Evolutionary conservation across 805 yeast species (phyloP).

Genomic region (Kazachstania viticola): DNA sequence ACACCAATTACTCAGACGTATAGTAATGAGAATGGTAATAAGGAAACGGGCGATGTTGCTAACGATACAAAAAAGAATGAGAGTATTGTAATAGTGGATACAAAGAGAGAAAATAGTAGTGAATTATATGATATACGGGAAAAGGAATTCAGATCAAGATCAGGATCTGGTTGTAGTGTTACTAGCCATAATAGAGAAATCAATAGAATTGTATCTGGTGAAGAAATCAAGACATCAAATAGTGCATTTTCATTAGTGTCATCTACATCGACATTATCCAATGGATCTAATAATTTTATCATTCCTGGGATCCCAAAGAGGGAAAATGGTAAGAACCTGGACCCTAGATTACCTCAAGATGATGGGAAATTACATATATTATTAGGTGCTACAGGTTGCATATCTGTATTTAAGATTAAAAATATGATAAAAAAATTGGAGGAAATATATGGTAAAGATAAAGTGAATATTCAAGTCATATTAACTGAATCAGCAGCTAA

Average conservation of each 20-base stretch:
- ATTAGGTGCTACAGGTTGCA: constrained; percentile 82
- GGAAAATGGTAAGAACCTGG: constrained; percentile 38
- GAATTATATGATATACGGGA: background rate
- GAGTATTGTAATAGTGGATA: background rate
- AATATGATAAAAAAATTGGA: constrained; percentile 68
- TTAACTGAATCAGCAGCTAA: constrained; percentile 79
- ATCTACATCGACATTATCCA: background rate
- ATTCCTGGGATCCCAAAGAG: constrained; percentile 25
- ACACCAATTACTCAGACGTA: background rate
- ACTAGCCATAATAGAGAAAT: background rate
- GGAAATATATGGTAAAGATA: constrained; percentile 66
- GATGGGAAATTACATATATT: constrained; percentile 82
- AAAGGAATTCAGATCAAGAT: constrained; percentile 35
- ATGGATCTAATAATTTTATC: background rate
- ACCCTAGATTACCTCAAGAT: constrained; percentile 60
- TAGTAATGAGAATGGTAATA: background rate
- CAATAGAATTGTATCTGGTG: background rate
- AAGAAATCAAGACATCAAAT: background rate
- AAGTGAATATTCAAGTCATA: constrained; percentile 73
- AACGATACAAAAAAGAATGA: constrained; percentile 18
- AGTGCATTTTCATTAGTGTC: background rate
- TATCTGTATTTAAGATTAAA: constrained; percentile 74
- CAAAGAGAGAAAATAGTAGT: background rate
- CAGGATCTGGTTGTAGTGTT: constrained; percentile 1
- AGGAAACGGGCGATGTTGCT: constrained; percentile 4